Conservation (phyloP, 2,329 filamentous ascomycete genomes). For the Acarospora socialis region DNA sequence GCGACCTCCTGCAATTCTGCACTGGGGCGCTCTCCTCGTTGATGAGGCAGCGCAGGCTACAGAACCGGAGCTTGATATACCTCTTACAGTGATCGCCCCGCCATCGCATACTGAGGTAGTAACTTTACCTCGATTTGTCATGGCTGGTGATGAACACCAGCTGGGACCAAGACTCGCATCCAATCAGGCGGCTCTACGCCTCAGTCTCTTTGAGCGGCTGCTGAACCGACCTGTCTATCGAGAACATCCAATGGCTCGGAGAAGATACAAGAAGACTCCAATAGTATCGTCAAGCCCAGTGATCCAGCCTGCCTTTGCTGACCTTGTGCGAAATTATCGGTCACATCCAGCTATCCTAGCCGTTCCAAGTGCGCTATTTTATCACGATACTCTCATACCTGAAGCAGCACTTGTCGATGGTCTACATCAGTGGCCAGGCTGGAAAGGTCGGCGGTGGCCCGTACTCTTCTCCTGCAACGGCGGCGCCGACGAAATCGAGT, state of each 20-base stretch:
- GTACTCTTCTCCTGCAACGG: conserved; percentile 28
- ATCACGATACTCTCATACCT: conserved; percentile 30
- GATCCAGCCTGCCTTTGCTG: conserved; percentile 28
- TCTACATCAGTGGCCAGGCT: conserved; percentile 22
- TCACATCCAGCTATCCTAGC: conserved; percentile 32
- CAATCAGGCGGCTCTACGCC: conserved; percentile 20
- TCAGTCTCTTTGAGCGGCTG: conserved; percentile 29
- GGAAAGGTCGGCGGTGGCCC: conserved; percentile 27
- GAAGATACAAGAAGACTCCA: conserved; percentile 12
- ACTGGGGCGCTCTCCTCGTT: conserved; percentile 31
- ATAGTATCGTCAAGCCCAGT: conserved; percentile 25
- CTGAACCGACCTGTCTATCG: conserved; percentile 24
- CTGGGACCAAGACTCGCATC: conserved; percentile 28
- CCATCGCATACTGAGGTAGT: conserved; percentile 16
- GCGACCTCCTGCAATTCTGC: conserved; percentile 16
- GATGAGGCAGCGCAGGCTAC: conserved; percentile 34
- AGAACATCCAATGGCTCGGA: conserved; percentile 27
- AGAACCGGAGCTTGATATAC: conserved; percentile 28
- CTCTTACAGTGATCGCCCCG: conserved; percentile 27
- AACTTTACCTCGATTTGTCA: conserved; percentile 26
- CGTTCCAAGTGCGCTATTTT: conserved; percentile 29
- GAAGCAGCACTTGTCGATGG: conserved; percentile 21
- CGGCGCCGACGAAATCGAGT: conserved; percentile 27
- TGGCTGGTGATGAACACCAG: conserved; percentile 34
- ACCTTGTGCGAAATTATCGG: conserved; percentile 33